Percentiles rank a stretch among this genome's conserved stretches.
phyloP scores from a whole-genome alignment of 2,329 filamentous ascomycete genomes.

The Orbilia oligospora region DNA sequence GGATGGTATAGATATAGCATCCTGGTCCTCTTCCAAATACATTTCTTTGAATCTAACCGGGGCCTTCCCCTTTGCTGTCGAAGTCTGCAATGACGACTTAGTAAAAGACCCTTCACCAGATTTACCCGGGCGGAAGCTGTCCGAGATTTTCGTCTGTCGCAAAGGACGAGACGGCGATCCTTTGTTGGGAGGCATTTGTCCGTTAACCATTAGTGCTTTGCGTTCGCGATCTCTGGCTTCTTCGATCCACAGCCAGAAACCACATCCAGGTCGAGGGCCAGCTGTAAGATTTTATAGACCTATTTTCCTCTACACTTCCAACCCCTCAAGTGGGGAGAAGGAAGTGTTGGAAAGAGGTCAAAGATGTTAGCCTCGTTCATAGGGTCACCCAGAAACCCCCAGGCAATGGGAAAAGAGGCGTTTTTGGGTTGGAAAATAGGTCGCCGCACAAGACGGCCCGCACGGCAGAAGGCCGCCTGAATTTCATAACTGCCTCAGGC shows the following conservation, averaged over 20 bases:
- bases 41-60: neutral
- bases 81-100: neutral
- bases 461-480: slow-evolving; percentile 30
- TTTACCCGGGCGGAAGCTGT: slow-evolving; percentile 28
- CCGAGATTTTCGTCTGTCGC: slow-evolving; percentile 35
- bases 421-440: neutral
- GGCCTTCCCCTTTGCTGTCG: slow-evolving; percentile 15
- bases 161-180: slow-evolving; percentile 34
- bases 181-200: slow-evolving; percentile 28
- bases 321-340: neutral
- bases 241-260: slow-evolving; percentile 74
- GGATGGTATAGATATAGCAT: slow-evolving; percentile 25
- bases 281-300: slow-evolving; percentile 43
- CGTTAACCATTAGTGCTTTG: slow-evolving; percentile 67
- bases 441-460: slow-evolving; percentile 27
- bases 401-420: neutral
- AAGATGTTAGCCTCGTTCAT: slow-evolving; percentile 26
- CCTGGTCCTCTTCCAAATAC: slow-evolving; percentile 8
- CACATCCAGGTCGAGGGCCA: slow-evolving; percentile 66
- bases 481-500: neutral
- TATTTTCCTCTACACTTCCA: slow-evolving; percentile 7
- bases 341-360: slow-evolving; percentile 10
- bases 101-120: neutral
- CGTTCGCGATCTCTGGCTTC: slow-evolving; percentile 71
- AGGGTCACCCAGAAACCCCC: neutral